Evolutionary conservation across 768 basidiomycete species (phyloP).

Genomic region (Lactarius vividus): DNA sequence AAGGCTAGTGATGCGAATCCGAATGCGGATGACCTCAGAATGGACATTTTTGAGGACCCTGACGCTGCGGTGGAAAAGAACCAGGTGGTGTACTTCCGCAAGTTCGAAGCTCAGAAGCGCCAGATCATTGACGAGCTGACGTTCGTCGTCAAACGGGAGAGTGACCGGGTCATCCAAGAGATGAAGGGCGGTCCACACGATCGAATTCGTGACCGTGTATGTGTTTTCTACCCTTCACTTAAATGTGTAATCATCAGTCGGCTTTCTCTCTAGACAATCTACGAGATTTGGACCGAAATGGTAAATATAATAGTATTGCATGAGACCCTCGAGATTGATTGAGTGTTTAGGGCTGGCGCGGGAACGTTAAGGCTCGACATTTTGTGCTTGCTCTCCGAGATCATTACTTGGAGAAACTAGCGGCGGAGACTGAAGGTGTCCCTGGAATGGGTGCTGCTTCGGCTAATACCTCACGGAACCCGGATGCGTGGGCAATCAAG

Average conservation of each 20-base stretch:
- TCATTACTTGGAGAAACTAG: constrained; percentile 32
- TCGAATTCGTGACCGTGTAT: constrained; percentile 8
- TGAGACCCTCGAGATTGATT: not conserved
- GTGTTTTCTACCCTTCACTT: not conserved
- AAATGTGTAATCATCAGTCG: not conserved
- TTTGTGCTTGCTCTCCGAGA: constrained; percentile 34
- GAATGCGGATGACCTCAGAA: constrained; percentile 6
- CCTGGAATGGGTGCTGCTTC: not conserved
- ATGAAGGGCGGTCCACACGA: constrained; percentile 32
- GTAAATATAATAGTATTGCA: constrained; percentile 6
- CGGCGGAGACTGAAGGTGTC: not conserved
- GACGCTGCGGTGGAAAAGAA: constrained; percentile 28
- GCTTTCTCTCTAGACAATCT: not conserved
- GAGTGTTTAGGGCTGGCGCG: constrained; percentile 24
- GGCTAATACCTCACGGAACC: not conserved
- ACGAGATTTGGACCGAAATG: constrained; percentile 32
- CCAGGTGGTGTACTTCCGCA: constrained; percentile 25
- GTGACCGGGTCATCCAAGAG: constrained; percentile 24
- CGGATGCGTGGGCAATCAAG: constrained; percentile 34
- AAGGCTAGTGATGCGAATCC: not conserved
- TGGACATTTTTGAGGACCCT: constrained; percentile 30
- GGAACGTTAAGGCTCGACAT: constrained; percentile 25
- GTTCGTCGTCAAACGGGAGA: constrained; percentile 26
- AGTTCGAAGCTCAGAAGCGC: constrained; percentile 28
- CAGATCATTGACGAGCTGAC: constrained; percentile 23